Evolutionary conservation across 164 flowering plant genomes (phyloP).

Genomic region (Stephania cephalantha): DNA sequence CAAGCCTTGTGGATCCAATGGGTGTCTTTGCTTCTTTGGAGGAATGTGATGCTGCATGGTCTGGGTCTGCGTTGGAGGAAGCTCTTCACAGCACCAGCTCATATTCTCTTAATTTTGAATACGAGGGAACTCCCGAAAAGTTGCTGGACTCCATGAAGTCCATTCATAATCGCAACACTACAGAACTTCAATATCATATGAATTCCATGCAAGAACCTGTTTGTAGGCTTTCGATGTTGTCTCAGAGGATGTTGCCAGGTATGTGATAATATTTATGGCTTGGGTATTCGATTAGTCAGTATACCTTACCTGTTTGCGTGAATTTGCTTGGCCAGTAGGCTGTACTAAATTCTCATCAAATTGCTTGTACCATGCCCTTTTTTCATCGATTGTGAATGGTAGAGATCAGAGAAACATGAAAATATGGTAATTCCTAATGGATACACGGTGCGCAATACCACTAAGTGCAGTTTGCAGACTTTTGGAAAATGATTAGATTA

Average conservation of each 20-base stretch:
- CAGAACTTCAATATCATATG: conserved; percentile 30
- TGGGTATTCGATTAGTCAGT: not conserved
- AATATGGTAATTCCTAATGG: not conserved
- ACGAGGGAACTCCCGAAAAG: conserved; percentile 20
- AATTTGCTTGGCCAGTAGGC: not conserved
- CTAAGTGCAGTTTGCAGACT: not conserved
- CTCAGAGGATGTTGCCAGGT: conserved; percentile 53
- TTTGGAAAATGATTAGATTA: not conserved
- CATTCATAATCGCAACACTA: conserved; percentile 40
- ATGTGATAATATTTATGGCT: conserved; percentile 9
- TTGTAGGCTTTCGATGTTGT: conserved; percentile 53
- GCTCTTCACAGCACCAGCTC: conserved; percentile 43
- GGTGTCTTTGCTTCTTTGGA: conserved; percentile 32
- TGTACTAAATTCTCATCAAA: too few relatives aligned
- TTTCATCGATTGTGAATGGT: not conserved
- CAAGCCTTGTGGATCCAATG: conserved; percentile 21
- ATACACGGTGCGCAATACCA: not conserved
- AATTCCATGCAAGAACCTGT: conserved; percentile 25
- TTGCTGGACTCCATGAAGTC: conserved; percentile 49
- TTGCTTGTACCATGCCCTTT: too few relatives aligned
- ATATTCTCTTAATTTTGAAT: conserved; percentile 19
- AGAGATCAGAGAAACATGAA: not conserved
- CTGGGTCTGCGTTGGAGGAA: conserved; percentile 59
- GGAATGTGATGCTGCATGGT: conserved; percentile 64
- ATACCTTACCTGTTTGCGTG: not conserved